Evolutionary conservation across 2,329 filamentous ascomycete genomes (phyloP), one percentile per base, ranked within the genome.

Genomic region (Fusarium nurragi): DNA sequence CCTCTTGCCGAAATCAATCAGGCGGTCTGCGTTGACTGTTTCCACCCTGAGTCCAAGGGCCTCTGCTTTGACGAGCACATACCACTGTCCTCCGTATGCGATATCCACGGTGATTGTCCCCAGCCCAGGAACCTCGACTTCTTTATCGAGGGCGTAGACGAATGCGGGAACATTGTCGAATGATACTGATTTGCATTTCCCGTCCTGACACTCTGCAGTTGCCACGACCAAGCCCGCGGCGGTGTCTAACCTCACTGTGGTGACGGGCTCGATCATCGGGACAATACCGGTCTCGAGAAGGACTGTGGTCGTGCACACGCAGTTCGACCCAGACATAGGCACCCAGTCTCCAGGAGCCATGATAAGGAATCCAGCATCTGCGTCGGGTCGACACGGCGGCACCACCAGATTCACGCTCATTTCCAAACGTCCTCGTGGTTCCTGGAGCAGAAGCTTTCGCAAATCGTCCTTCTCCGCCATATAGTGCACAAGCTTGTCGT

Each of bases 221-320:
- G 57, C 57, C 6, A 60, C 55, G 4, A 60, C 57, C 5, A 60
- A 11, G 0, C 57, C 57, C 1, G 57, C 57, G 13, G 57, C 55
- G 3, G 57, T 60, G 16, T 60, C 57, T 2, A 60, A 13, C n/a
- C 23, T 40, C 0, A 60, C 57, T 9, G 18, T 54, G 2, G 16
- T 60, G 4, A 60, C 21, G 6, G 57, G 80, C 51, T 81, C 79
- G 10, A 73, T 64, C 78, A 81, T 82, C 1, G 71, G 63, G 0
- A 81, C 58, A 60, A 81, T 80, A 0, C 79, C 80, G 0, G 79
- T 82, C 64, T 82, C 80, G n/a, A 82, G 64, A 18, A 82, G 69
- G 6, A 80, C 79, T 0, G 80, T 81, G 0, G 77, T 70, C 0
- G 77, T 80, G 49, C 74, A 77, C 7, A 82, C 80, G 6, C 75